Percentiles rank a stretch among this genome's conserved stretches.
Evolutionary conservation across 2,329 filamentous ascomycete genomes (phyloP).

Genomic region (Zopfia rhizophila): DNA sequence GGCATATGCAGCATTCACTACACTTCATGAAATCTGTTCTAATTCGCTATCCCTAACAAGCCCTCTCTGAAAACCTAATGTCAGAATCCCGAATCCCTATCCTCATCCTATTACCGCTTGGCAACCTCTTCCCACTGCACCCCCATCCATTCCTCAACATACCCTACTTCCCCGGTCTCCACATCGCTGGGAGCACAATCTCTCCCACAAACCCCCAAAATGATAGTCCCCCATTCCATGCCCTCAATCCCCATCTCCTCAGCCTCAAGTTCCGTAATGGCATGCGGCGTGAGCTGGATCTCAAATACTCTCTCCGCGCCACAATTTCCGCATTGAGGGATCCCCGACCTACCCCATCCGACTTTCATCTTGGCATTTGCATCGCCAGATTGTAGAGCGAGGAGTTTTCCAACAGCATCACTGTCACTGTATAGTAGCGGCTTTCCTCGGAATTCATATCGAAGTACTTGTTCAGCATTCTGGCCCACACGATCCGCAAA

Average conservation of each 20-base stretch:
- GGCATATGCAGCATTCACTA: too few relatives aligned
- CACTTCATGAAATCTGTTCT: too few relatives aligned
- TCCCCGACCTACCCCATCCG: conserved; percentile 51
- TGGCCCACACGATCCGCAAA: conserved; percentile 63
- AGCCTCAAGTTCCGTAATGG: conserved; percentile 87
- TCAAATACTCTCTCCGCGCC: conserved; percentile 83
- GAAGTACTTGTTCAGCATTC: conserved; percentile 62
- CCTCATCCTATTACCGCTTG: conserved; percentile 21
- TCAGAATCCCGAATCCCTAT: too few relatives aligned
- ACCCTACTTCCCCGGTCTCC: conserved; percentile 73
- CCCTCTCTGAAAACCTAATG: too few relatives aligned
- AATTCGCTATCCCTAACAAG: too few relatives aligned
- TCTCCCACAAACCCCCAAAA: conserved; percentile 83
- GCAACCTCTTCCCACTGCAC: conserved; percentile 92
- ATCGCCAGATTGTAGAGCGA: conserved; percentile 55
- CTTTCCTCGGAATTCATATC: conserved; percentile 60
- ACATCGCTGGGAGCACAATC: conserved; percentile 76
- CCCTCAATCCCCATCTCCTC: conserved; percentile 75
- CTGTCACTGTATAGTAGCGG: conserved; percentile 80
- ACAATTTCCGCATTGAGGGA: conserved; percentile 83
- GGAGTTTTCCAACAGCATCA: conserved; percentile 76
- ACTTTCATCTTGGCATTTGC: conserved; percentile 42
- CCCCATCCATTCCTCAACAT: conserved; percentile 95
- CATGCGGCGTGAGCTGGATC: conserved; percentile 89
- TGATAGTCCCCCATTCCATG: conserved; percentile 98